Conservation (phyloP, 2,329 filamentous ascomycete genomes). For the Mycosphaerella arachidis region DNA sequence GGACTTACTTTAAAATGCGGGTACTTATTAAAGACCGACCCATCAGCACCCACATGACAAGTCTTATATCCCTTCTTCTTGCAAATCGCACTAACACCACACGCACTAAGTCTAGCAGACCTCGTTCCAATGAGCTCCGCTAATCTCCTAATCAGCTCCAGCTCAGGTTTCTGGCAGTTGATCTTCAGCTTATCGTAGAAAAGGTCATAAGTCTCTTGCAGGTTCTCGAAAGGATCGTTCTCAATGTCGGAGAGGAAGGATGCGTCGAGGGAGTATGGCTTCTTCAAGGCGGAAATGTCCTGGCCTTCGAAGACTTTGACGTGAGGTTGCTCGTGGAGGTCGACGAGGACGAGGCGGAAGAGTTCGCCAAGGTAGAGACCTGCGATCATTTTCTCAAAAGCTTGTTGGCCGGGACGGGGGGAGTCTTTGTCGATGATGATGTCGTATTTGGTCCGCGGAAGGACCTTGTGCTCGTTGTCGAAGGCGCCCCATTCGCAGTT, state of each 20-base stretch:
- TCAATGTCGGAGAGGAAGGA: conserved; percentile 92
- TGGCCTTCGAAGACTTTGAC: conserved; percentile 76
- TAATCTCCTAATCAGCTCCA: conserved; percentile 82
- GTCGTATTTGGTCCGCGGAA: conserved; percentile 70
- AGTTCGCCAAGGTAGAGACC: conserved; percentile 45
- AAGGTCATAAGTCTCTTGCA: conserved; percentile 80
- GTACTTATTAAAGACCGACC: conserved; percentile 98
- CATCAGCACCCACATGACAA: conserved; percentile 94
- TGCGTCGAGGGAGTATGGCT: conserved; percentile 83
- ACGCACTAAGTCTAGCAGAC: conserved; percentile 85
- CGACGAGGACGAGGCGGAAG: conserved; percentile 42
- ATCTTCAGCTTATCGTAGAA: conserved; percentile 74
- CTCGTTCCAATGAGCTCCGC: conserved; percentile 94
- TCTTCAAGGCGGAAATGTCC: conserved; percentile 73
- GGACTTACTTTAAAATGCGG: conserved; percentile 78
- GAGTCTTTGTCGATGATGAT: conserved; percentile 41
- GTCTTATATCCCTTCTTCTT: conserved; percentile 87
- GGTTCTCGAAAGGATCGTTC: conserved; percentile 90
- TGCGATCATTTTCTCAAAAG: conserved; percentile 45
- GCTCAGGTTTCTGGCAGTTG: conserved; percentile 66
- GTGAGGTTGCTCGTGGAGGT: conserved; percentile 56
- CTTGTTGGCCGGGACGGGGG: conserved; percentile 43
- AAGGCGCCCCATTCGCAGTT: conserved; percentile 98
- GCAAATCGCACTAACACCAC: conserved; percentile 92
- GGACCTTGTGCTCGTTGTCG: conserved; percentile 85